Base-by-base conservation (phyloP, 2,329 filamentous ascomycete genomes). In the Verticillium longisporum region DNA sequence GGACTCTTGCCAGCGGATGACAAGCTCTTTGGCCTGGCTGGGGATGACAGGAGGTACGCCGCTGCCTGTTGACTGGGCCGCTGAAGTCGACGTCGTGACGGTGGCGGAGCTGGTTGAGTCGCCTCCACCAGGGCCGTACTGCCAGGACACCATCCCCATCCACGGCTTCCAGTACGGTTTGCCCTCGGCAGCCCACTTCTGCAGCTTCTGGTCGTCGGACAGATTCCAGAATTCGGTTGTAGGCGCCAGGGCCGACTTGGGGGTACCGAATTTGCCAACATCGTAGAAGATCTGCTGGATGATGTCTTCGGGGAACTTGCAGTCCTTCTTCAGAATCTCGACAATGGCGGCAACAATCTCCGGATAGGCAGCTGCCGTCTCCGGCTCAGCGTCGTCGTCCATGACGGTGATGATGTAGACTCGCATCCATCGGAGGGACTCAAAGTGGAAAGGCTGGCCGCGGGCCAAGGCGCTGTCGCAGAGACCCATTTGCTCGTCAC, bases 81-180 rank as follows among this genome's bases (percentile, higher is more conserved):
- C 6, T 53, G 45, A 53, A 53, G 45, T 13, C 13, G 45, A 26
- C 3, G 54, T 14, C 11, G 54, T 18, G 14, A 11, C 26, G 54
- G 26, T 55, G 6, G 7, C 54, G 15, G 18, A 7, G 18, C 18
- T 45, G 38, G 6, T 18, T 4, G 45, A 53, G 5, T 31, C 45
- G 10, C 31, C 26, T 18, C 26, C 15, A 13, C 57, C 34, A 14
- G 63, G 61, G n/a, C 61, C 58, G 15, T 61, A 64, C 55, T 64
- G 60, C 63, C 63, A 63, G 18, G 37, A 61, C 7, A 62, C 36
- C 11, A 63, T 32, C 3, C 58, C 62, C 38, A 59, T 59, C 38
- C 26, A 53, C 18, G 57, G 38, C 18, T 59, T 21, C 45, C 45
- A 53, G 7, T 13, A 7, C 11, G 6, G 4, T n/a, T 2, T 21